A percentile compares a stretch with the other conserved stretches of the same genome.
Conservation (phyloP, 306 rosid species). For the Rosa rugosa region DNA sequence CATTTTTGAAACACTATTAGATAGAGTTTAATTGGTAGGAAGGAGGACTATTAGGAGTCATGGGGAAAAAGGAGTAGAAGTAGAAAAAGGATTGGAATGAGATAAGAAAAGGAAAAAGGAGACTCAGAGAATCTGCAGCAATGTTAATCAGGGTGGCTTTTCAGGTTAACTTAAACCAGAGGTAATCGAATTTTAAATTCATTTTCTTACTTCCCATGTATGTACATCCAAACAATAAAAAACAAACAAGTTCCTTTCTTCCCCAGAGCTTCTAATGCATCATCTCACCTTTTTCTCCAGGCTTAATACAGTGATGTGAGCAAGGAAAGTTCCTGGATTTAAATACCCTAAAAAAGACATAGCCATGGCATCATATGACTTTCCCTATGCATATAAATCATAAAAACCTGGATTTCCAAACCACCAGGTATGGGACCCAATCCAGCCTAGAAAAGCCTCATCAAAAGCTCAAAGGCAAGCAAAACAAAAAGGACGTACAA, state of each 20-base stretch:
- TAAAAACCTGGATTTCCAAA: slow-evolving; percentile 25
- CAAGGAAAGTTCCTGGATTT: slow-evolving; percentile 29
- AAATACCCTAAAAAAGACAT: slow-evolving; percentile 24
- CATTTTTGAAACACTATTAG: neutral
- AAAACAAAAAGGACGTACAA: slow-evolving; percentile 33
- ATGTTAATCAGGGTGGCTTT: neutral
- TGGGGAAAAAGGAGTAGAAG: neutral
- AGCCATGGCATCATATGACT: slow-evolving; percentile 23
- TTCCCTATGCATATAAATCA: slow-evolving; percentile 19
- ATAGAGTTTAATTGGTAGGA: neutral
- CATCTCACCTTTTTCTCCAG: slow-evolving; percentile 4
- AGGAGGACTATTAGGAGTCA: neutral
- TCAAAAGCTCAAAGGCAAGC: slow-evolving; percentile 33
- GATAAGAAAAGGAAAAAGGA: neutral
- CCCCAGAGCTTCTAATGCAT: slow-evolving; percentile 14
- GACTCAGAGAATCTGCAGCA: neutral
- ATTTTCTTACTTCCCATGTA: slow-evolving; percentile 16
- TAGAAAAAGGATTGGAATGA: neutral
- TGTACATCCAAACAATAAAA: slow-evolving; percentile 9
- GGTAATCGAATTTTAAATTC: slow-evolving; percentile 3
- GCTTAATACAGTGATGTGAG: slow-evolving; percentile 13
- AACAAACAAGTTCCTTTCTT: slow-evolving; percentile 10
- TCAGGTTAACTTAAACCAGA: neutral
- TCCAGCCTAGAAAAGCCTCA: slow-evolving; percentile 36
- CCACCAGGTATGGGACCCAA: slow-evolving; percentile 45